Conservation (phyloP, 768 basidiomycete species). For the Termitomyces sp. region DNA sequence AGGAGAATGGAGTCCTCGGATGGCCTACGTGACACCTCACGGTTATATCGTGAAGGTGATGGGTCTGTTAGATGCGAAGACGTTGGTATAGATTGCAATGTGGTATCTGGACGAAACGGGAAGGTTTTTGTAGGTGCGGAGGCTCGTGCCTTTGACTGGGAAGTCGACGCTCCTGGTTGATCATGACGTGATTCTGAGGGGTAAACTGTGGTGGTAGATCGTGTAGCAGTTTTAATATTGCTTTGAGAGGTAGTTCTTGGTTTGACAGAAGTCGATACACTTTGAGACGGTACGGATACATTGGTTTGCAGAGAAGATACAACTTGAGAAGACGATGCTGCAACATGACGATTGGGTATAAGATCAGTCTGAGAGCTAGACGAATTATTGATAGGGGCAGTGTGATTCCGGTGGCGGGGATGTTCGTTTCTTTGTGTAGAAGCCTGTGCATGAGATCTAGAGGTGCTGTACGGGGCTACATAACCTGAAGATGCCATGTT, state of each 20-base stretch:
- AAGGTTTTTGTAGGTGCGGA: background rate
- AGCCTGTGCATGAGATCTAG: background rate
- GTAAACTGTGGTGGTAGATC: background rate
- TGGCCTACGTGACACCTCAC: slow-evolving; percentile 25
- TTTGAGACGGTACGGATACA: slow-evolving; percentile 7
- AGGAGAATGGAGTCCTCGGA: slow-evolving; percentile 51
- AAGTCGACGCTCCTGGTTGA: background rate
- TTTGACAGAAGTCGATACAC: slow-evolving; percentile 5
- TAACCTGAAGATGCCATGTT: background rate
- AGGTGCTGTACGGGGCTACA: background rate
- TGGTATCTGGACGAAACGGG: background rate
- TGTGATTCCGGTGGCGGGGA: background rate
- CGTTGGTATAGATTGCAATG: background rate
- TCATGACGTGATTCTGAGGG: background rate
- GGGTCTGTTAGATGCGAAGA: slow-evolving; percentile 4
- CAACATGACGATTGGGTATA: background rate
- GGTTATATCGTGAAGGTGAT: slow-evolving; percentile 1
- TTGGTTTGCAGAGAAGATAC: slow-evolving; percentile 3
- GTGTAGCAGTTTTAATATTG: background rate
- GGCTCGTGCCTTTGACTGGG: background rate
- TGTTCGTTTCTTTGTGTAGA: background rate
- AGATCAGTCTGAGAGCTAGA: slow-evolving; percentile 3
- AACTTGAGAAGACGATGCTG: slow-evolving; percentile 9
- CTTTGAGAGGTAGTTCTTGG: background rate
- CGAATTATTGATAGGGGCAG: background rate